Percentiles rank a stretch among this genome's conserved stretches.
These are phyloP conservation scores for Debaryomycetaceae sp. DNA, from an alignment of 1,139 yeast species.

Conservation along the genomic window DNA sequence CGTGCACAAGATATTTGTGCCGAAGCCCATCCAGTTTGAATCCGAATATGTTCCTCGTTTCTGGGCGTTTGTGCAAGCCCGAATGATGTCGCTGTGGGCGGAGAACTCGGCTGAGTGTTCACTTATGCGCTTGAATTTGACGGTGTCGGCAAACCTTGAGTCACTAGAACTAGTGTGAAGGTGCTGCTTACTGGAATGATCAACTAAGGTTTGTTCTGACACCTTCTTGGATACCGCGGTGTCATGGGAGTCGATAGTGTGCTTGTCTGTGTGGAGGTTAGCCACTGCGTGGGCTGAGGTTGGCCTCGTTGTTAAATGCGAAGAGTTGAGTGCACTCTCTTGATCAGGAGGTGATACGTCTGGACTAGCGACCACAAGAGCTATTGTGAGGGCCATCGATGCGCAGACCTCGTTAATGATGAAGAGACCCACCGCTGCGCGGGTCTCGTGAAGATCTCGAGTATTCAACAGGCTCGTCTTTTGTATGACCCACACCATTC, in stretches of 20 bases:
- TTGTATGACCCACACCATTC: conserved; percentile 5
- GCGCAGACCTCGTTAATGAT: conserved; percentile 5
- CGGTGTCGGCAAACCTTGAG: neutral
- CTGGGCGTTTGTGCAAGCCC: conserved; percentile 3
- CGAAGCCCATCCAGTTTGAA: conserved; percentile 20
- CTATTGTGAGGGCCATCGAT: conserved; percentile 1
- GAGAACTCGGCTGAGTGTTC: conserved; percentile 9
- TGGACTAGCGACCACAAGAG: too few species aligned
- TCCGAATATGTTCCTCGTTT: conserved; percentile 1
- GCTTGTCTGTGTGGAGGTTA: neutral
- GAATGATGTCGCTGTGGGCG: conserved; percentile 4
- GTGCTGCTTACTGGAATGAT: conserved; percentile 2
- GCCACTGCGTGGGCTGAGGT: neutral
- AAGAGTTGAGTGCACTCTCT: too few species aligned
- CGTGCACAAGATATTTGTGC: conserved; percentile 9
- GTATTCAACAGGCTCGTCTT: neutral
- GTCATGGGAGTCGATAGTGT: neutral
- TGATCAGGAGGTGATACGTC: too few species aligned
- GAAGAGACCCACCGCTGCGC: conserved; percentile 3
- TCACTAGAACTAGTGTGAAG: conserved; percentile 1
- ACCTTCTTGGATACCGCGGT: conserved; percentile 10
- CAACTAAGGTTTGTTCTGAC: conserved; percentile 13
- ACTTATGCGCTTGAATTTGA: conserved; percentile 6
- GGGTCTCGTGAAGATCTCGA: neutral
- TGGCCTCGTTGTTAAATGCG: neutral